A percentile compares a stretch with the other conserved stretches of the same genome.
Evolutionary conservation across 345 rosid genomes (phyloP).

Genomic region (Zanthoxylum bungeanum): DNA sequence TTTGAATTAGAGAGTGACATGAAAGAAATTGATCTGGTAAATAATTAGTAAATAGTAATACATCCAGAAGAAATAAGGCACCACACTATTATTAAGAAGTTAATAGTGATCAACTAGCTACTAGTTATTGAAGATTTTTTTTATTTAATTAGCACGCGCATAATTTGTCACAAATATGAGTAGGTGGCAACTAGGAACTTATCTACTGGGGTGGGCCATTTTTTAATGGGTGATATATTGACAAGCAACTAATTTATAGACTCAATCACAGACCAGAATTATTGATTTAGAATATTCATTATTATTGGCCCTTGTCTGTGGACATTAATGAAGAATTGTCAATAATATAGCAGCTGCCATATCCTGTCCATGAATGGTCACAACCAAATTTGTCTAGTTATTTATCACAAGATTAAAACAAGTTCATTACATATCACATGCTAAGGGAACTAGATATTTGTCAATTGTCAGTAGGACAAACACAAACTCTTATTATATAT

Average conservation of each 20-base stretch:
- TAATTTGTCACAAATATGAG: neutral
- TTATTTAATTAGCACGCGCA: neutral
- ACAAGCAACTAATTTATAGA: neutral
- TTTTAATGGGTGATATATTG: neutral
- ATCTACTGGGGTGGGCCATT: constrained; percentile 7
- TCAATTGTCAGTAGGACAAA: neutral
- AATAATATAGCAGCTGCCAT: neutral
- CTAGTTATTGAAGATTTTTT: neutral
- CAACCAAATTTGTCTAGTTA: neutral
- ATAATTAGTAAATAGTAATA: neutral
- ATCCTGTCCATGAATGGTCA: neutral
- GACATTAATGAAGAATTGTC: neutral
- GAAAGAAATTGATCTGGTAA: too few species aligned
- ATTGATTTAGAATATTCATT: neutral
- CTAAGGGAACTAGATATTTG: neutral
- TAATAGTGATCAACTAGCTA: neutral
- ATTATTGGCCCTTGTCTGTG: neutral
- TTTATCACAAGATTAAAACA: neutral
- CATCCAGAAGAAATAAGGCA: neutral
- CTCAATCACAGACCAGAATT: constrained; percentile 2
- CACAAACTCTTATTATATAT: neutral
- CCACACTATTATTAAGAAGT: neutral
- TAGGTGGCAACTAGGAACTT: constrained; percentile 1
- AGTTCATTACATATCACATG: neutral
- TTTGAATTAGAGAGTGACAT: neutral